Percentiles rank a stretch among this genome's conserved stretches.
Conservation (phyloP, 805 yeast species). For the Ogataea populi-albae region DNA sequence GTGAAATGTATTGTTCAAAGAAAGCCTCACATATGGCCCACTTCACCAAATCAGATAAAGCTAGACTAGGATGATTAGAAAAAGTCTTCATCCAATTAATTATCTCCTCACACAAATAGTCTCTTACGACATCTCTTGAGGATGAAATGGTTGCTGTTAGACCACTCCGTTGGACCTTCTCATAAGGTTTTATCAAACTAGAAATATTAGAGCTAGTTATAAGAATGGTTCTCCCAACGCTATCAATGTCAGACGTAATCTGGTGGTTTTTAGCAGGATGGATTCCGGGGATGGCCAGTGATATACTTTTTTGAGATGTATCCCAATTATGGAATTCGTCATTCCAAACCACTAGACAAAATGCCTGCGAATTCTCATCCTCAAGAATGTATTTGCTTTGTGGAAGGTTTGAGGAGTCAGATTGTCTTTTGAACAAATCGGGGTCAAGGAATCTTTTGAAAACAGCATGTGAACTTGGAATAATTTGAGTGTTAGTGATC, state of each 20-base stretch:
- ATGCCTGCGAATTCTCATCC: slow-evolving; percentile 37
- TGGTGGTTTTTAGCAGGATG: slow-evolving; percentile 6
- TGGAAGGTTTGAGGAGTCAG: slow-evolving; percentile 36
- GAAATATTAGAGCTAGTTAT: slow-evolving; percentile 30
- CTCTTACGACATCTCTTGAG: slow-evolving; percentile 49
- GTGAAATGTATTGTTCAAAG: slow-evolving; percentile 35
- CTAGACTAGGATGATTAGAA: slow-evolving; percentile 34
- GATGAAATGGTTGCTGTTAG: slow-evolving; percentile 55
- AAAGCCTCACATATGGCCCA: slow-evolving; percentile 42
- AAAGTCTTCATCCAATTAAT: slow-evolving; percentile 52
- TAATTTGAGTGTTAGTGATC: slow-evolving; percentile 30
- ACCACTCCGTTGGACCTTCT: slow-evolving; percentile 34
- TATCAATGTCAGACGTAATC: slow-evolving; percentile 44
- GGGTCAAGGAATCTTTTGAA: slow-evolving; percentile 6
- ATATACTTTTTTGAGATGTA: slow-evolving; percentile 20
- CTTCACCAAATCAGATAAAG: slow-evolving; percentile 40
- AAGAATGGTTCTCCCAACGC: slow-evolving; percentile 49
- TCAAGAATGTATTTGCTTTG: slow-evolving; percentile 31
- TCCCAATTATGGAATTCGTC: slow-evolving; percentile 68
- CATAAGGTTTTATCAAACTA: slow-evolving; percentile 14
- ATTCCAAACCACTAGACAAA: slow-evolving; percentile 65
- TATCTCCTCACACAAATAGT: slow-evolving; percentile 42
- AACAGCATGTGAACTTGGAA: slow-evolving; percentile 15
- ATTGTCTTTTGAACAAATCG: slow-evolving; percentile 12
- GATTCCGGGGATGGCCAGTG: slow-evolving; percentile 13